Conservation (phyloP, 208 protist genomes). For the Chromosphaera perkinsii region DNA sequence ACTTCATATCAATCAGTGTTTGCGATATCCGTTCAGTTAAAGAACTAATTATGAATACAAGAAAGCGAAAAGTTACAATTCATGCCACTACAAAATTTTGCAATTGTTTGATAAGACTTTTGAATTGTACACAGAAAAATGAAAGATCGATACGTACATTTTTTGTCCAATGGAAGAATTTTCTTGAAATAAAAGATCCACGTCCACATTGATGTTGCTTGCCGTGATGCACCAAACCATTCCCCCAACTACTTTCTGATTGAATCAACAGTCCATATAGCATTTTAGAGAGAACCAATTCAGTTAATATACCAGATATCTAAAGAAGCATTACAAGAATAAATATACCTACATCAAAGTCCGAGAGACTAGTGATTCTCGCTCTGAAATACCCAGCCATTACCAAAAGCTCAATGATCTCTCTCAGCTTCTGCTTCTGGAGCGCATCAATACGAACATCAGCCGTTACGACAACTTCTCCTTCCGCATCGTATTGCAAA, state of each 20-base stretch:
- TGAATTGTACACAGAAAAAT: slow-evolving; percentile 18
- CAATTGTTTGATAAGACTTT: too few relatives aligned
- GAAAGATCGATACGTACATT: slow-evolving; percentile 40
- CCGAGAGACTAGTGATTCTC: slow-evolving; percentile 55
- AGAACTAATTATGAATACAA: slow-evolving; percentile 30
- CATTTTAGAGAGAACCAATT: too few relatives aligned
- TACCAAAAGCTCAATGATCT: slow-evolving; percentile 57
- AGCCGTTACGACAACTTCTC: too few relatives aligned
- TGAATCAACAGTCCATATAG: not conserved
- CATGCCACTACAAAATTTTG: too few relatives aligned
- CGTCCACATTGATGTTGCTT: slow-evolving; percentile 63
- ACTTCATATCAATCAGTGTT: slow-evolving; percentile 65
- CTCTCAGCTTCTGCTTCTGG: slow-evolving; percentile 1
- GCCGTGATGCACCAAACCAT: slow-evolving; percentile 68
- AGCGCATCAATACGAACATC: too few relatives aligned
- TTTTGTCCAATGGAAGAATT: slow-evolving; percentile 66
- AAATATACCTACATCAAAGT: slow-evolving; percentile 54
- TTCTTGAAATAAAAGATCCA: slow-evolving; percentile 71
- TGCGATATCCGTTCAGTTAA: slow-evolving; percentile 60
- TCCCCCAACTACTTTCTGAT: slow-evolving; percentile 58
- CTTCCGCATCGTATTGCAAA: too few relatives aligned
- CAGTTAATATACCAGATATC: too few relatives aligned
- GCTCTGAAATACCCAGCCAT: slow-evolving; percentile 73
- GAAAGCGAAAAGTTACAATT: too few relatives aligned
- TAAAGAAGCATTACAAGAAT: not conserved